Conservation (phyloP, 2,329 filamentous ascomycete species). For the Basipetospora sp. region DNA sequence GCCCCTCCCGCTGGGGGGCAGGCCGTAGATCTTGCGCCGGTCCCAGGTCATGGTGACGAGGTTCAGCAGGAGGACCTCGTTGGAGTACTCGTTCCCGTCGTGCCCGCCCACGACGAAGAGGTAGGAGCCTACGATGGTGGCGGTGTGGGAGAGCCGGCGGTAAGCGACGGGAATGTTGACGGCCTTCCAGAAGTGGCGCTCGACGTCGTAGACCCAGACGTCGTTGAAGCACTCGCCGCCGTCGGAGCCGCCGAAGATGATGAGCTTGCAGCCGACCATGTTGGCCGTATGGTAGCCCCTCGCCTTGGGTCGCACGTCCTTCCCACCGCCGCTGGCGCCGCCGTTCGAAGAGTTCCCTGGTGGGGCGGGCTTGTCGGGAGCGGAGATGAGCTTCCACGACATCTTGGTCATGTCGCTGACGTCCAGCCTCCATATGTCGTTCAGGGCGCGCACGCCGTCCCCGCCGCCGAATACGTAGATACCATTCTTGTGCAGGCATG, state of each 20-base stretch:
- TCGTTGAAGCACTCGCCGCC: slow-evolving; percentile 59
- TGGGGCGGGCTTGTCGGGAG: slow-evolving; percentile 21
- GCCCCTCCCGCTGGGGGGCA: slow-evolving; percentile 46
- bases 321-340: slow-evolving; percentile 8
- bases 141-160: slow-evolving; percentile 51
- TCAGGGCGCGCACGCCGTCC: slow-evolving; percentile 54
- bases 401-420: slow-evolving; percentile 52
- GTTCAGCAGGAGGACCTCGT: slow-evolving; percentile 54
- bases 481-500: slow-evolving; percentile 56
- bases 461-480: slow-evolving; percentile 60
- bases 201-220: slow-evolving; percentile 59
- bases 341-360: too few species aligned
- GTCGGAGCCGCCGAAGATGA: slow-evolving; percentile 56
- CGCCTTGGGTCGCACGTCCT: slow-evolving; percentile 41
- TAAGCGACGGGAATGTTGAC: slow-evolving; percentile 47
- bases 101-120: slow-evolving; percentile 57
- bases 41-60: slow-evolving; percentile 65
- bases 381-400: slow-evolving; percentile 52
- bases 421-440: slow-evolving; percentile 59
- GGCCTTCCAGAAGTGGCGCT: slow-evolving; percentile 42
- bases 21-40: slow-evolving; percentile 47
- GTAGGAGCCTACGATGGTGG: slow-evolving; percentile 55
- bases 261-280: slow-evolving; percentile 57
- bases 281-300: slow-evolving; percentile 59
- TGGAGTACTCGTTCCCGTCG: slow-evolving; percentile 55